Base-by-base conservation (phyloP, 768 basidiomycete genomes). In the Clavulina sp. region DNA sequence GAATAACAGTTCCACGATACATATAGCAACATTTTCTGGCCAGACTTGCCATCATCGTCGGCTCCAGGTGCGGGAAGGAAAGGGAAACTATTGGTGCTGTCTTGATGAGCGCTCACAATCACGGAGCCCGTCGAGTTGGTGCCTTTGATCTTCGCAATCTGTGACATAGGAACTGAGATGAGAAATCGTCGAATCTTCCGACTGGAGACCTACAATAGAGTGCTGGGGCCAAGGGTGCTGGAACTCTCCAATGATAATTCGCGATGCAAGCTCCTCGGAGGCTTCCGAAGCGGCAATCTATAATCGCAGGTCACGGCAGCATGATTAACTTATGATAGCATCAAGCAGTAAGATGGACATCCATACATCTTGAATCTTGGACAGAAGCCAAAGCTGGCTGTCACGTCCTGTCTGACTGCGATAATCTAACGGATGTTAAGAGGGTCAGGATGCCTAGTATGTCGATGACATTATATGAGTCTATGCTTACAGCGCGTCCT, bases 221-320 rank as follows among this genome's bases (percentile, higher is more conserved):
- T 83, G 80, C 70, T 93, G 91, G 6, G 79, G 80, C 89, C 87
- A 91, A 2, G 76, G 66, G 62, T 91, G 87, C 47, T 67, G 52
- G 58, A 89, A 88, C 63, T 86, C 86, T 24, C 70, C 67, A 52
- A 88, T 64, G 4, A 73, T 72, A 58, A 93, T 84, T 16, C 63
- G 58, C 41, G 71, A 59, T 41, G 67, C 72, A 46, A 88, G 65
- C 30, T 70, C 68, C 40, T 74, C 62, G 3, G 78, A 72, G 9
- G 78, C 83, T 53, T 68, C 75, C 57, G 79, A 62, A 33, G 65
- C 57, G 2, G 85, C 87, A 54, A 81, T 75, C 83, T 85, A 50
- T 57, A 47, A 26, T 38, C n/a, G n/a, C n/a, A n/a, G n/a, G n/a
- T n/a, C n/a, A n/a, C n/a, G n/a, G n/a, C n/a, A n/a, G n/a, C n/a